Evolutionary conservation across 202 grass and related monocot genomes (phyloP).

Genomic region (Carex arenaria): DNA sequence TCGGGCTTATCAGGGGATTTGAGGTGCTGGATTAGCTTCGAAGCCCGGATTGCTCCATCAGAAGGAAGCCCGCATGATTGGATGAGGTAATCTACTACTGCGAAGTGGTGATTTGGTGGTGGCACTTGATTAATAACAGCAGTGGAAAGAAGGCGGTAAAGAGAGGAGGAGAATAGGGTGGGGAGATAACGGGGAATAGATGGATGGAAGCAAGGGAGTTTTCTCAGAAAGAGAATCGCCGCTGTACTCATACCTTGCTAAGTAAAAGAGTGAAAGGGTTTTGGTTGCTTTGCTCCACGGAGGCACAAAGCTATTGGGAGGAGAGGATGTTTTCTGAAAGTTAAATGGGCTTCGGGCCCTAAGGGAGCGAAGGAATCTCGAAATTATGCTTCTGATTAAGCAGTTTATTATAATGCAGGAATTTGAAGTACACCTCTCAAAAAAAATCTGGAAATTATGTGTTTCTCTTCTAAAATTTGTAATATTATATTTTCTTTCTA

Average conservation of each 20-base stretch:
- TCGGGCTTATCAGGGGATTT: slow-evolving; percentile 31
- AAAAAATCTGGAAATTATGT: no score
- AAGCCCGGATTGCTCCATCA: slow-evolving; percentile 6
- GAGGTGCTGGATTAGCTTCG: slow-evolving; percentile 24
- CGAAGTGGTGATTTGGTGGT: slow-evolving; percentile 7
- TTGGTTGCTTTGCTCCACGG: no score
- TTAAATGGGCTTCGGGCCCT: no score
- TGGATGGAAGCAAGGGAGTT: not conserved
- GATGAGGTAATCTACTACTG: slow-evolving; percentile 39
- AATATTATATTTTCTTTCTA: no score
- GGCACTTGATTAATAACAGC: not conserved
- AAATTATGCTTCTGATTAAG: no score
- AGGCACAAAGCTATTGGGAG: no score
- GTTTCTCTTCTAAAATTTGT: no score
- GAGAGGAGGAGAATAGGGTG: not conserved
- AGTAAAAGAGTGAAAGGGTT: no score
- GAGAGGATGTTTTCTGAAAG: no score
- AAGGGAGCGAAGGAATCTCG: no score
- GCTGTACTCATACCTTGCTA: not conserved
- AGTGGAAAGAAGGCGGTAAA: not conserved
- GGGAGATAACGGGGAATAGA: not conserved
- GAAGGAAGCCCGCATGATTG: slow-evolving; percentile 28
- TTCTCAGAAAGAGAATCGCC: not conserved
- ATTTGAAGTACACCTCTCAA: no score
- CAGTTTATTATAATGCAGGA: no score